Evolutionary conservation across 805 yeast genomes (phyloP), one percentile per base, ranked within the genome.

Genomic region (Starmerella ratchasimensis): DNA sequence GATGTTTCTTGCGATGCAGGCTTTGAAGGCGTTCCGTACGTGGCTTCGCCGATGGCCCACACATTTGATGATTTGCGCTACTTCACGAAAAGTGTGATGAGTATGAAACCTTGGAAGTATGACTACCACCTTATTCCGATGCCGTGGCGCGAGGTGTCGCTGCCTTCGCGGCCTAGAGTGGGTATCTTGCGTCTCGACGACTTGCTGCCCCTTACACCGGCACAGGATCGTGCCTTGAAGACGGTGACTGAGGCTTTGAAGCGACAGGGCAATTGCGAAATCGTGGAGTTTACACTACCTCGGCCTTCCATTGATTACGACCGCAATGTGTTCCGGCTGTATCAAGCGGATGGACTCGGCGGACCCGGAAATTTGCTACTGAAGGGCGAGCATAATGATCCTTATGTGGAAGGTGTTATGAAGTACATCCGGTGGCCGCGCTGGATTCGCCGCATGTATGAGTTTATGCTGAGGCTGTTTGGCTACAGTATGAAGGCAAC

Each of bases 311-410:
- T 68, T 34, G 67, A 69, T 47, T 78, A 79, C 25, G 68, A 68
- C 44, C 74, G 77, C 5, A 65, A 74, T 33, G 79, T 67, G 42
- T 67, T 62, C 41, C 69, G 72, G 3, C 55, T 71, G 34, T 67
- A 70, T 48, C 77, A 78, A 17, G 56, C 59, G 5, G 67, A 62
- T 36, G 61, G 55, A 11, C 58, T 55, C 34, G 42, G 49, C 19
- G 46, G 49, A 19, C 53, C 54, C 9, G 43, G 51, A 9, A 42
- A 48, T 2, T 46, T 43, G 11, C 46, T 53, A 37, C 30, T 39
- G 20, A 43, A 43, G 23, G 60, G 60, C 32, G 67, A 62, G 49
- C 42, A 46, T 31, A 54, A 52, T 42, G 67, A 62, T 31, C 50
- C 46, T n/a, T 63, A 61, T 15, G 63, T 62, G 7, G 49, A 42